These are phyloP conservation scores for Leptodermis oblonga DNA, from an alignment of 257 asterid genomes.

Conservation along the genomic window DNA sequence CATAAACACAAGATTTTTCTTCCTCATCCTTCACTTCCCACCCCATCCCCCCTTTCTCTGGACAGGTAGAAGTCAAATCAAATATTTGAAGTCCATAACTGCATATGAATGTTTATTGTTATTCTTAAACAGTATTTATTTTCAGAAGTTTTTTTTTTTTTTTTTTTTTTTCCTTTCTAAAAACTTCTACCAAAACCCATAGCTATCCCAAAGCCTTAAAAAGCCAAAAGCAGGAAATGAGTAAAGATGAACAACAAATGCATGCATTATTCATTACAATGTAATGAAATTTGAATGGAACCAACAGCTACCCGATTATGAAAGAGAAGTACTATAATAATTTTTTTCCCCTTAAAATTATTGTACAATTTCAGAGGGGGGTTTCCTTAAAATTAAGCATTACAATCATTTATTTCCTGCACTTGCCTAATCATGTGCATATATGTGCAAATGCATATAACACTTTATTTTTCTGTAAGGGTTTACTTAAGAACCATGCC, in stretches of 20 bases:
- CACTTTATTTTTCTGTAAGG: not conserved
- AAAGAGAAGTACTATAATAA: not conserved
- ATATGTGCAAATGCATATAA: not conserved
- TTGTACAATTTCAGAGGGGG: too few species aligned
- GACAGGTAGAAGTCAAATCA: not conserved
- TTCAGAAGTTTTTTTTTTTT: too few species aligned
- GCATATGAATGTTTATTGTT: constrained; percentile 1
- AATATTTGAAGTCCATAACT: not conserved
- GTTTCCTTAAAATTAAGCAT: too few species aligned
- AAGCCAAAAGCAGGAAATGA: not conserved
- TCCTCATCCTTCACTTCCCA: not conserved
- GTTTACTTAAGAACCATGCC: not conserved
- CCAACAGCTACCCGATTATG: not conserved
- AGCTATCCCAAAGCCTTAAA: not conserved
- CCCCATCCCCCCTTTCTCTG: not conserved
- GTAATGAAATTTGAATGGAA: not conserved
- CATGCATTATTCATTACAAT: not conserved
- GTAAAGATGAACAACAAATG: not conserved
- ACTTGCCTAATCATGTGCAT: not conserved
- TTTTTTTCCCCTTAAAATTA: too few species aligned
- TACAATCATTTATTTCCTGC: not conserved
- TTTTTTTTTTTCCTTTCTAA: too few species aligned
- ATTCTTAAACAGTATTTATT: too few species aligned
- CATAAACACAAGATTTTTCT: not conserved
- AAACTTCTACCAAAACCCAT: not conserved